These are phyloP conservation scores for Canavalia ensiformis DNA, from an alignment of 306 rosid genomes.

Conservation along the genomic window DNA sequence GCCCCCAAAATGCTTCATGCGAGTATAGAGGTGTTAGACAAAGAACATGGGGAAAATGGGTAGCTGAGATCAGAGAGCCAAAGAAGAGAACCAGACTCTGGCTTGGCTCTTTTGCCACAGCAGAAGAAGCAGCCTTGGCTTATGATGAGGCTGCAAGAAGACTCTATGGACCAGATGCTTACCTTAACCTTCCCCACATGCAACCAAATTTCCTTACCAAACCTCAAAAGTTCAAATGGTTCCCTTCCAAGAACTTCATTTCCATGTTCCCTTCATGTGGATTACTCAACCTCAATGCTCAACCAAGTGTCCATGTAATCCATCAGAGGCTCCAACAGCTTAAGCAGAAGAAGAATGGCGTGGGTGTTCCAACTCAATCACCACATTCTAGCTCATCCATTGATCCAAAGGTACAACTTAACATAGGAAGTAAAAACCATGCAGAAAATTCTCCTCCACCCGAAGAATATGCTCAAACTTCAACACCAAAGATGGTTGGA, in stretches of 20 bases:
- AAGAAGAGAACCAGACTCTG: conserved; percentile 94
- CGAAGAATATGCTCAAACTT: conserved; percentile 49
- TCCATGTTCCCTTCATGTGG: conserved; percentile 86
- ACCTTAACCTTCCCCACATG: conserved; percentile 92
- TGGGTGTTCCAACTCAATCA: conserved; percentile 50
- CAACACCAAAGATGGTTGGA: conserved; percentile 48
- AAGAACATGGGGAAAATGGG: conserved; percentile 99
- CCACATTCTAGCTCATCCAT: conserved; percentile 53
- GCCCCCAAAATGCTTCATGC: conserved; percentile 89
- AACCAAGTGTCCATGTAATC: conserved; percentile 94
- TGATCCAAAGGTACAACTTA: conserved; percentile 54
- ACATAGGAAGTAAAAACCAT: conserved; percentile 32
- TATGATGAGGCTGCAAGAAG: conserved; percentile 94
- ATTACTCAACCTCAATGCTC: conserved; percentile 88
- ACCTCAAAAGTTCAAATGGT: conserved; percentile 80
- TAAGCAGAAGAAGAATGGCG: conserved; percentile 59
- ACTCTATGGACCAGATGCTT: conserved; percentile 94
- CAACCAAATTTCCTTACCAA: conserved; percentile 58
- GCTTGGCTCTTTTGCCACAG: conserved; percentile 95
- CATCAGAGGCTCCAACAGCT: conserved; percentile 90
- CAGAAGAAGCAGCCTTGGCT: conserved; percentile 98
- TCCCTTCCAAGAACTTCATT: conserved; percentile 86
- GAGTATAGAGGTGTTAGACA: conserved; percentile 95
- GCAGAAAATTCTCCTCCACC: conserved; percentile 34
- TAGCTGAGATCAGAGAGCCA: conserved; percentile 97